phyloP scores from a whole-genome alignment of 768 basidiomycete genomes.

The Podaxis sp. region DNA sequence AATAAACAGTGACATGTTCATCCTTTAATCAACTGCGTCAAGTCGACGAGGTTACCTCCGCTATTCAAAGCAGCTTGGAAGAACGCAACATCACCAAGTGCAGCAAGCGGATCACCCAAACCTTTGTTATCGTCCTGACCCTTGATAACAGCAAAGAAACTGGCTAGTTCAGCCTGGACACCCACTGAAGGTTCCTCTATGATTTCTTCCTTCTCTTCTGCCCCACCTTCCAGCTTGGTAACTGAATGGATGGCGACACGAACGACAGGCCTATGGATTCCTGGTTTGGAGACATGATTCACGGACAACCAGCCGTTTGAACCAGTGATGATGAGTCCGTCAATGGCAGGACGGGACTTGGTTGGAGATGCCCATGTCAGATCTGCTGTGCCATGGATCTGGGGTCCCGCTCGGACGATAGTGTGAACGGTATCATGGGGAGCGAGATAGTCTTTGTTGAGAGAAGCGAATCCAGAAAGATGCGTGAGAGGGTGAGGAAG shows the following conservation, averaged over 20 bases:
- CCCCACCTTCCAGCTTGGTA: slow-evolving; percentile 34
- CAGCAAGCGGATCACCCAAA: slow-evolving; percentile 59
- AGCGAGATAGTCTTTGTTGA: slow-evolving; percentile 68
- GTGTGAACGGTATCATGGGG: slow-evolving; percentile 81
- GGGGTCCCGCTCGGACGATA: slow-evolving; percentile 47
- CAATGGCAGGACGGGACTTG: slow-evolving; percentile 33
- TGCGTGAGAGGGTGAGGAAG: slow-evolving; percentile 53
- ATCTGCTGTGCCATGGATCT: slow-evolving; percentile 59
- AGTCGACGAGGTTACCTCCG: slow-evolving; percentile 57
- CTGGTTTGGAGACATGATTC: slow-evolving; percentile 30
- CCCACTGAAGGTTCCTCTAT: slow-evolving; percentile 51
- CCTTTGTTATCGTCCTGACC: slow-evolving; percentile 47
- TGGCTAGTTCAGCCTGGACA: slow-evolving; percentile 53
- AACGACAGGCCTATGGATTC: slow-evolving; percentile 22
- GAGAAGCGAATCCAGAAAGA: slow-evolving; percentile 63
- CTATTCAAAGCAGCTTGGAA: slow-evolving; percentile 78
- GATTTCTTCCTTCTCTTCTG: slow-evolving; percentile 46
- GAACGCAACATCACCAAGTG: slow-evolving; percentile 75
- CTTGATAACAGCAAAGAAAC: slow-evolving; percentile 58
- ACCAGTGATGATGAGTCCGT: slow-evolving; percentile 57
- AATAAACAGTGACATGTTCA: not conserved
- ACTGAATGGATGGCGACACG: slow-evolving; percentile 41
- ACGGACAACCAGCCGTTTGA: slow-evolving; percentile 60
- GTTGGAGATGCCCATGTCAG: slow-evolving; percentile 64
- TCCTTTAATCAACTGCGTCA: slow-evolving; percentile 37